Evolutionary conservation across 805 yeast genomes (phyloP).

Genomic region (Starmera pachycereana): DNA sequence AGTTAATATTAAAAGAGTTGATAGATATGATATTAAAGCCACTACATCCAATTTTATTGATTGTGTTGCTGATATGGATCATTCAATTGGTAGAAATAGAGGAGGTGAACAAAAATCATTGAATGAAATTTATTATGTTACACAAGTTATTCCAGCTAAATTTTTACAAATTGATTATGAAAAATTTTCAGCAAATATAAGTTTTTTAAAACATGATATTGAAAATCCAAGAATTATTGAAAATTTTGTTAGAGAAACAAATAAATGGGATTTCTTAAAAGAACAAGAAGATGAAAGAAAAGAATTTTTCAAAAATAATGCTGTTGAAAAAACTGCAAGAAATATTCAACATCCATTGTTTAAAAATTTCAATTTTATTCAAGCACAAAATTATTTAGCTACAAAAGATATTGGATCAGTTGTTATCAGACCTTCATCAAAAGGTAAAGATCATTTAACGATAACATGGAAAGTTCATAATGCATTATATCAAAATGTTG

Average conservation of each 20-base stretch:
- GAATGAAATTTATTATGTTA: slow-evolving; percentile 37
- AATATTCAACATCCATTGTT: slow-evolving; percentile 88
- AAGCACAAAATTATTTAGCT: slow-evolving; percentile 90
- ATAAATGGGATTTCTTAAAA: slow-evolving; percentile 72
- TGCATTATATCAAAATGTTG: slow-evolving; percentile 83
- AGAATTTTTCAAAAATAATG: slow-evolving; percentile 52
- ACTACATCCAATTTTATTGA: slow-evolving; percentile 54
- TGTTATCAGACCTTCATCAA: slow-evolving; percentile 90
- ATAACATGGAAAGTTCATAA: slow-evolving; percentile 96
- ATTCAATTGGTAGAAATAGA: slow-evolving; percentile 29
- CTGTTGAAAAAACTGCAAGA: slow-evolving; percentile 59
- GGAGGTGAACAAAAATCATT: slow-evolving; percentile 30
- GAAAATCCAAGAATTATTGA: slow-evolving; percentile 30
- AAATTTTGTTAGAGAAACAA: slow-evolving; percentile 37
- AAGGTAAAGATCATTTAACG: slow-evolving; percentile 80
- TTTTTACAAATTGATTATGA: slow-evolving; percentile 62
- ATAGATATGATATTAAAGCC: slow-evolving; percentile 32
- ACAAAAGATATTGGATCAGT: slow-evolving; percentile 84
- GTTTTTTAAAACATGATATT: slow-evolving; percentile 59
- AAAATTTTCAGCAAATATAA: slow-evolving; percentile 63
- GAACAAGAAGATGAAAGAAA: slow-evolving; percentile 55
- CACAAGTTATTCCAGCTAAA: slow-evolving; percentile 84
- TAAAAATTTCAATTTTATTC: slow-evolving; percentile 69
- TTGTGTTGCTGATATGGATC: slow-evolving; percentile 41
- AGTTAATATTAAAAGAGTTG: slow-evolving; percentile 57